Evolutionary conservation across 257 asterid species (phyloP).

Genomic region (Sherardia arvensis): DNA sequence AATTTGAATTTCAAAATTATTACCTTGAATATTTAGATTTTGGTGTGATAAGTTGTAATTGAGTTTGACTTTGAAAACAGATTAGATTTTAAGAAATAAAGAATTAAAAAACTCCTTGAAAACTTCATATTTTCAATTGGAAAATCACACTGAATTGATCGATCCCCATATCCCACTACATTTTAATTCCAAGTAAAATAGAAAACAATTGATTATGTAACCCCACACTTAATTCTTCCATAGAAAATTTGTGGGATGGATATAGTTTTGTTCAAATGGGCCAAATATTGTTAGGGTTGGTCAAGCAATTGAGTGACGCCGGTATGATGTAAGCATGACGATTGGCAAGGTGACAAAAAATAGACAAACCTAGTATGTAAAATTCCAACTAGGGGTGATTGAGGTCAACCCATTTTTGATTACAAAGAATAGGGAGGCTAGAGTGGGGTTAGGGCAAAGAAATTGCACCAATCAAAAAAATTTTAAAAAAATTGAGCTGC

Average conservation of each 20-base stretch:
- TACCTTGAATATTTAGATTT: too few species aligned
- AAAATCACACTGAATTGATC: neutral
- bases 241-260: neutral
- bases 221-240: neutral
- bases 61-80: too few species aligned
- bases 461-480: neutral
- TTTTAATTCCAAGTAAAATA: neutral
- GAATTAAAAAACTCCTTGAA: neutral
- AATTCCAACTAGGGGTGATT: conserved; percentile 22
- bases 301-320: conserved; percentile 17
- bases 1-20: too few species aligned
- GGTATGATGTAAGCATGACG: conserved; percentile 26
- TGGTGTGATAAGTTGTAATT: too few species aligned
- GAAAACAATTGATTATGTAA: neutral
- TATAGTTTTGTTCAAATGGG: neutral
- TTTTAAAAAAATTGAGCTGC: too few species aligned
- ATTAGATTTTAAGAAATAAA: too few species aligned
- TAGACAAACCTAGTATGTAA: conserved; percentile 16
- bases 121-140: neutral
- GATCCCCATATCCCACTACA: neutral
- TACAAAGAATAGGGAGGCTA: neutral
- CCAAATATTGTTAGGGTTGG: neutral
- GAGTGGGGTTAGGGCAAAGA: neutral
- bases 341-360: conserved; percentile 34
- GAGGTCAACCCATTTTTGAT: conserved; percentile 1